These are phyloP conservation scores for Ceriops zippeliana DNA, from an alignment of 345 rosid genomes.

Conservation along the genomic window DNA sequence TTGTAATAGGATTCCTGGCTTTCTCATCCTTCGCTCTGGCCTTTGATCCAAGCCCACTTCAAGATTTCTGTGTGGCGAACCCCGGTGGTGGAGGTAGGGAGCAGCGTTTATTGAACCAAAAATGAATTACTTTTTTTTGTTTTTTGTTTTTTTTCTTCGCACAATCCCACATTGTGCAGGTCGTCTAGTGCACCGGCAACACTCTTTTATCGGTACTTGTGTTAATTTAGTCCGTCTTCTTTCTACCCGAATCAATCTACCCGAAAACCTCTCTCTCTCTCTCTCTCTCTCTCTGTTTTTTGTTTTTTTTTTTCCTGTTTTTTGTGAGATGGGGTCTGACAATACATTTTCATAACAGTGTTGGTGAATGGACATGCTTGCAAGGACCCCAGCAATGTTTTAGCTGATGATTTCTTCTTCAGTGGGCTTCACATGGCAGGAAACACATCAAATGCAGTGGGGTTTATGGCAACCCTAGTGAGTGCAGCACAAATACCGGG, in stretches of 20 bases:
- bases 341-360: background rate
- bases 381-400: background rate
- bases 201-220: too few relatives aligned
- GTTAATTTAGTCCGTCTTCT: too few relatives aligned
- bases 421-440: background rate
- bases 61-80: conserved; percentile 30
- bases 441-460: background rate
- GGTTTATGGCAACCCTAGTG: background rate
- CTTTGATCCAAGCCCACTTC: conserved; percentile 25
- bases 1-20: background rate
- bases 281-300: too few relatives aligned
- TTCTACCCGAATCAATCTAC: too few relatives aligned
- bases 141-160: background rate
- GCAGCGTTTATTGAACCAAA: too few relatives aligned
- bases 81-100: conserved; percentile 11
- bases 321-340: too few relatives aligned
- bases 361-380: background rate
- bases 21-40: conserved; percentile 13
- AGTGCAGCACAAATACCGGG: background rate
- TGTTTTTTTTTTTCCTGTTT: too few relatives aligned
- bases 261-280: too few relatives aligned
- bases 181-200: too few relatives aligned
- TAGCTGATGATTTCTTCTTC: background rate
- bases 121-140: too few relatives aligned
- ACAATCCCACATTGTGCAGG: too few relatives aligned